phyloP scores from a whole-genome alignment of 768 basidiomycete species.

The Calocybe cyanea region DNA sequence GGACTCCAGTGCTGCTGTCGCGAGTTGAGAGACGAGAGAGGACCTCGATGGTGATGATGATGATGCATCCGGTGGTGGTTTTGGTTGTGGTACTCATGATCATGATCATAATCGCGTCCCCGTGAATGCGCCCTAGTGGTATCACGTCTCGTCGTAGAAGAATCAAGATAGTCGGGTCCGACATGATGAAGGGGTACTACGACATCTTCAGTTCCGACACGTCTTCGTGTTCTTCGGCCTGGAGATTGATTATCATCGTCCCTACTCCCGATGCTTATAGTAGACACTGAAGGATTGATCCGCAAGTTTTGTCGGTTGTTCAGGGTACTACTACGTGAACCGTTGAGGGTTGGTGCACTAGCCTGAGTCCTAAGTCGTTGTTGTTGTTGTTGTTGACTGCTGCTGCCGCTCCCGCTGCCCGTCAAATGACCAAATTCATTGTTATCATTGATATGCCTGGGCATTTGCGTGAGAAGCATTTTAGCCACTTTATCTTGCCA shows the following conservation, averaged over 20 bases:
- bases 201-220: slow-evolving; percentile 34
- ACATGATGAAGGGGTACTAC: slow-evolving; percentile 19
- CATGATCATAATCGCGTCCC: too few species aligned
- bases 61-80: not conserved
- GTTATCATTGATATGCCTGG: slow-evolving; percentile 5
- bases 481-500: slow-evolving; percentile 72
- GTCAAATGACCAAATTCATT: not conserved
- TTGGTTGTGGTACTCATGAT: not conserved
- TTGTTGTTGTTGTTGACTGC: not conserved
- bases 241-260: slow-evolving; percentile 30
- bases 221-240: slow-evolving; percentile 46
- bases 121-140: too few species aligned
- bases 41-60: not conserved
- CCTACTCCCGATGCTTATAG: slow-evolving; percentile 7
- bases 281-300: slow-evolving; percentile 14
- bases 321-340: not conserved
- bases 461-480: slow-evolving; percentile 30
- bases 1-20: slow-evolving; percentile 24
- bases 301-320: slow-evolving; percentile 13
- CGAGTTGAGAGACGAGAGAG: not conserved
- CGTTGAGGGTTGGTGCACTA: slow-evolving; percentile 7
- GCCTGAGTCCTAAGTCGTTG: slow-evolving; percentile 8
- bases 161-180: slow-evolving; percentile 11
- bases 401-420: not conserved
- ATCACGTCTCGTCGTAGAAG: not conserved